A percentile compares a stretch with the other conserved stretches of the same genome.
Conservation (phyloP, 768 basidiomycete genomes). For the Lactarius sp. region DNA sequence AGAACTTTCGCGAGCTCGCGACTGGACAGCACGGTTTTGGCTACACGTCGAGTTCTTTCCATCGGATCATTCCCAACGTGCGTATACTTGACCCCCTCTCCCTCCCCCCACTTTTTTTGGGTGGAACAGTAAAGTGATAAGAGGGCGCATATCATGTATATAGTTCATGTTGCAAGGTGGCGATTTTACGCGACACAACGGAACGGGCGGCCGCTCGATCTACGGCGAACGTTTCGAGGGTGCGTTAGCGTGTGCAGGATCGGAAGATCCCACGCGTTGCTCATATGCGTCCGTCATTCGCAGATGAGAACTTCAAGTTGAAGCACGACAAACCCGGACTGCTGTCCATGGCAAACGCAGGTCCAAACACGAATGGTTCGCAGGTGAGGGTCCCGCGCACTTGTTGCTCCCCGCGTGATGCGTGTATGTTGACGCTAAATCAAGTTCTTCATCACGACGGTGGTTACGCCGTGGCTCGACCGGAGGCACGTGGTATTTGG, state of each 20-base stretch:
- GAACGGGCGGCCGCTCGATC: conserved; percentile 39
- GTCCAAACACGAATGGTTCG: conserved; percentile 47
- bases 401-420: no score
- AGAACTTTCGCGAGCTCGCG: conserved; percentile 78
- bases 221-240: conserved; percentile 36
- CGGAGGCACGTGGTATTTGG: conserved; percentile 43
- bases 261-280: background rate
- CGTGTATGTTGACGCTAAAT: background rate
- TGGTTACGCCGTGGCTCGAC: conserved; percentile 37
- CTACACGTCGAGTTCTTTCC: conserved; percentile 66
- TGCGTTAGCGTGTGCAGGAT: conserved; percentile 15
- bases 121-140: background rate
- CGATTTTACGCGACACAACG: conserved; percentile 36
- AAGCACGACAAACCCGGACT: conserved; percentile 38
- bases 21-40: conserved; percentile 65
- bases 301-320: conserved; percentile 40
- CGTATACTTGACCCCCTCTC: conserved; percentile 9
- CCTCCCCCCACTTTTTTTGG: background rate
- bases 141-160: background rate
- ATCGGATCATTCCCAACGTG: conserved; percentile 46
- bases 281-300: background rate
- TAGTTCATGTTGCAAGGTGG: conserved; percentile 41
- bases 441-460: conserved; percentile 41
- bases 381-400: conserved; percentile 31
- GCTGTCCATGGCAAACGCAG: conserved; percentile 50